phyloP scores from a whole-genome alignment of 805 yeast species.

The Metschnikowia corniflorae region DNA sequence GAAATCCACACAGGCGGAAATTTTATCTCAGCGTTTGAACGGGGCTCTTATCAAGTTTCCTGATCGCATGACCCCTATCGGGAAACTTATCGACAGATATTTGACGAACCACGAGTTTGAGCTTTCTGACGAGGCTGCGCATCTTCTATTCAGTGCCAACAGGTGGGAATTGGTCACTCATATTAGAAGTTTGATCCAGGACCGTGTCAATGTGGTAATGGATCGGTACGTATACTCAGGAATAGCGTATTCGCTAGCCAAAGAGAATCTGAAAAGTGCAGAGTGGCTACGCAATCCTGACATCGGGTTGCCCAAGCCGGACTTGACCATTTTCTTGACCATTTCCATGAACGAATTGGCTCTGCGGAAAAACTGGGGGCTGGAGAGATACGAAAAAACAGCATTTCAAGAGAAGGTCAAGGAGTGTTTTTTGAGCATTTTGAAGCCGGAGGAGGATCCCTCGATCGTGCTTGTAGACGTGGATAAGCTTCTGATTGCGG shows the following conservation, averaged over 20 bases:
- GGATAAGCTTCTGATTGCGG: slow-evolving; percentile 51
- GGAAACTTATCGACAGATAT: slow-evolving; percentile 71
- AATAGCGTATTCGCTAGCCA: slow-evolving; percentile 86
- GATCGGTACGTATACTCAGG: slow-evolving; percentile 95
- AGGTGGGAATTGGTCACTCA: slow-evolving; percentile 76
- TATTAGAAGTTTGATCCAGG: slow-evolving; percentile 42
- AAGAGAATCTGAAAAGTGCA: slow-evolving; percentile 43
- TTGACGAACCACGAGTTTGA: slow-evolving; percentile 47
- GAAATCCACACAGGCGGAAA: slow-evolving; percentile 73
- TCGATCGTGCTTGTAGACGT: slow-evolving; percentile 51
- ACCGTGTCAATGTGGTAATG: slow-evolving; percentile 61
- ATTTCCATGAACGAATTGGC: slow-evolving; percentile 44
- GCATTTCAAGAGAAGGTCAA: slow-evolving; percentile 76
- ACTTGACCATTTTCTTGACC: slow-evolving; percentile 72
- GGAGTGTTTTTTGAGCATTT: slow-evolving; percentile 49
- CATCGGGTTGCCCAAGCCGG: slow-evolving; percentile 82
- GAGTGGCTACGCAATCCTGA: slow-evolving; percentile 86
- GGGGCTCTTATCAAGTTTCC: slow-evolving; percentile 72
- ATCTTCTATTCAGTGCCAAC: slow-evolving; percentile 85
- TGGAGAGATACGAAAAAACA: slow-evolving; percentile 81
- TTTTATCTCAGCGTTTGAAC: slow-evolving; percentile 23
- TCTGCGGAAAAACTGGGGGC: slow-evolving; percentile 79
- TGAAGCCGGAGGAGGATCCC: slow-evolving; percentile 27
- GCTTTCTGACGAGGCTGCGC: slow-evolving; percentile 77
- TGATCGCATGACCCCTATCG: slow-evolving; percentile 79